Base-by-base conservation (phyloP, 345 rosid genomes). In the Corchorus capsularis region DNA sequence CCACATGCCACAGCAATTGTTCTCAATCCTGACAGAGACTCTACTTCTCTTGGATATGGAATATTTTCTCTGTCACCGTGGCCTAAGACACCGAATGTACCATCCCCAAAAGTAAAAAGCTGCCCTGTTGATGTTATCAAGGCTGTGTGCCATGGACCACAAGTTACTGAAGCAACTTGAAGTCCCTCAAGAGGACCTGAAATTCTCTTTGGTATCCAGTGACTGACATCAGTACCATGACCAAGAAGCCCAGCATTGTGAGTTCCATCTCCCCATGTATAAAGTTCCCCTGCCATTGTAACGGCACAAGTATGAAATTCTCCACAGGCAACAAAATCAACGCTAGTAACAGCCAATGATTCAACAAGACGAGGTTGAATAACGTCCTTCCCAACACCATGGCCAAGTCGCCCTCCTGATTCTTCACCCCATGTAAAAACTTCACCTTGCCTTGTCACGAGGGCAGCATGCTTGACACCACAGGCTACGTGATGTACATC, bases 71-170 rank as follows among this genome's bases (percentile, higher is more conserved):
- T 82, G 81, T 88, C 91, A 17, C 99, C 98, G 50, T 95, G 99
- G 50, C 99, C 99, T 80, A 95, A 80, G 45, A 89, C 99, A 75
- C 98, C 99, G 79, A 95, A 95, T 17, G 96, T 93, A 45, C 98
- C 99, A 84, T 95, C 97, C 74, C 99, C 99, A 71, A 91, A 95
- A 49, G 99, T 95, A 78, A 93, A 95, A 63, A 95, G 97, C 73
- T 93, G 96, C 54, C 99, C 97, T 17, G 85, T 85, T 49, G 91
- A 89, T 9, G 99, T 88, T 84, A 92, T 83, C 84, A 95, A 82
- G 76, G 99, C 96, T 16, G 98, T 95, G 86, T 95, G 98, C 99
- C 99, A 95, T 4, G 98, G 91, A 83, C 99, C 99, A 82, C 99
- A 95, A 50, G 93, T 82, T 8, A 95, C 99, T 6, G 89, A 89